Conservation (phyloP, 257 asterid species). For the Capsicum rhomboideum region DNA sequence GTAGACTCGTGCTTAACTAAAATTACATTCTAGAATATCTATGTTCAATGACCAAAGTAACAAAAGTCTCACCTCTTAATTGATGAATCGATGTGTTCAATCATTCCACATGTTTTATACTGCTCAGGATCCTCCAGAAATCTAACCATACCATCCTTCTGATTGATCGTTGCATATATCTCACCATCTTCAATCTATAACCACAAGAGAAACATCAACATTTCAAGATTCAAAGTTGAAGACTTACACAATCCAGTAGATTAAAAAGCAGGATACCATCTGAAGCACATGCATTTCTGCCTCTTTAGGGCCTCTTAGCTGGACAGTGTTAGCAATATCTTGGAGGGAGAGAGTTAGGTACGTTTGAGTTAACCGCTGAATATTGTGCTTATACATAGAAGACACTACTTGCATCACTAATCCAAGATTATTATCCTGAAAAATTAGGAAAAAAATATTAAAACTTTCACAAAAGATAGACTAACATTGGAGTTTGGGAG, state of each 20-base stretch:
- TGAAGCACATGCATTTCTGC: constrained; percentile 99
- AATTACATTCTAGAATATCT: not conserved
- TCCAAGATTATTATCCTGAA: constrained; percentile 92
- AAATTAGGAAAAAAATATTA: not conserved
- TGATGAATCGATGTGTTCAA: constrained; percentile 81
- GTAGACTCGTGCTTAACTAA: not conserved
- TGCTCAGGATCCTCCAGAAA: constrained; percentile 98
- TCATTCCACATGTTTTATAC: constrained; percentile 87
- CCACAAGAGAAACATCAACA: constrained; percentile 1
- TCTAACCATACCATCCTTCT: constrained; percentile 99
- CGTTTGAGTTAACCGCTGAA: constrained; percentile 96
- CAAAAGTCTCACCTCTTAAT: constrained; percentile 59
- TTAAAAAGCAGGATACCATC: constrained; percentile 50
- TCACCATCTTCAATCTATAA: constrained; percentile 88
- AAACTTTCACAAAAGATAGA: not conserved
- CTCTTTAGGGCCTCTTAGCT: constrained; percentile 69
- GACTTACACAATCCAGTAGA: not conserved
- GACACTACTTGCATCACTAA: constrained; percentile 90
- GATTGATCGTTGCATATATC: constrained; percentile 89
- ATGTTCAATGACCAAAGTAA: not conserved
- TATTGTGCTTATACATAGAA: constrained; percentile 91
- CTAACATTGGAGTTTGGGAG: not conserved
- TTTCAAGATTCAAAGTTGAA: not conserved
- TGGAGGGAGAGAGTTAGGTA: constrained; percentile 92
- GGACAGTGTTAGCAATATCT: constrained; percentile 83